Evolutionary conservation across 2,329 filamentous ascomycete genomes (phyloP).

Genomic region (Neopestalotiopsis clavispora): DNA sequence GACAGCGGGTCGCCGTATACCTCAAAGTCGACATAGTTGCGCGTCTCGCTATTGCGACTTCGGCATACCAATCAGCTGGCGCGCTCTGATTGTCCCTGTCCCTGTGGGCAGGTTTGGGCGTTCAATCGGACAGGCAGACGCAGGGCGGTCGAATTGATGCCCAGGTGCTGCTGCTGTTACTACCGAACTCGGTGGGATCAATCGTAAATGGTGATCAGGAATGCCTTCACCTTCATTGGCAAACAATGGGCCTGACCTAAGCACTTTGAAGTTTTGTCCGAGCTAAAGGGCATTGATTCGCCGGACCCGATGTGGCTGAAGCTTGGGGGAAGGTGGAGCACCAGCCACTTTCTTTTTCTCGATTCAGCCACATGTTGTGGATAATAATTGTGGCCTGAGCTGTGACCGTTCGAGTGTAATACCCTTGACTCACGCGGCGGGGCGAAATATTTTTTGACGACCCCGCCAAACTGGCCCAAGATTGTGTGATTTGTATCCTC

Average conservation of each 20-base stretch:
- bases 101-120: not conserved
- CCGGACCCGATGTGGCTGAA: constrained; percentile 10
- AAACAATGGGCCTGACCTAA: not conserved
- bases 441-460: constrained; percentile 10
- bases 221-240: not conserved
- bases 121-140: not conserved
- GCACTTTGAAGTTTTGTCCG: constrained; percentile 5
- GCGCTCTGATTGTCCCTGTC: no score
- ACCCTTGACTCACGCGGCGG: constrained; percentile 6
- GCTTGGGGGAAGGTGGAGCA: not conserved
- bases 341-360: not conserved
- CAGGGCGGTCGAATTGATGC: not conserved
- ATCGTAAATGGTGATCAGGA: not conserved
- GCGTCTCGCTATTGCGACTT: not conserved
- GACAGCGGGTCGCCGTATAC: constrained; percentile 32
- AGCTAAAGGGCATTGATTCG: constrained; percentile 10
- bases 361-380: no score
- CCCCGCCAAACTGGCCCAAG: constrained; percentile 8
- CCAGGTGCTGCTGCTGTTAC: not conserved
- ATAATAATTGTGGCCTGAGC: not conserved
- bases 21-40: constrained; percentile 35
- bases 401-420: not conserved
- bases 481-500: constrained; percentile 9
- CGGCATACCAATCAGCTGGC: constrained; percentile 18
- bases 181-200: not conserved